Evolutionary conservation across 306 rosid species (phyloP), one percentile per base, ranked within the genome.

Genomic region (Astragalus membranaceus): DNA sequence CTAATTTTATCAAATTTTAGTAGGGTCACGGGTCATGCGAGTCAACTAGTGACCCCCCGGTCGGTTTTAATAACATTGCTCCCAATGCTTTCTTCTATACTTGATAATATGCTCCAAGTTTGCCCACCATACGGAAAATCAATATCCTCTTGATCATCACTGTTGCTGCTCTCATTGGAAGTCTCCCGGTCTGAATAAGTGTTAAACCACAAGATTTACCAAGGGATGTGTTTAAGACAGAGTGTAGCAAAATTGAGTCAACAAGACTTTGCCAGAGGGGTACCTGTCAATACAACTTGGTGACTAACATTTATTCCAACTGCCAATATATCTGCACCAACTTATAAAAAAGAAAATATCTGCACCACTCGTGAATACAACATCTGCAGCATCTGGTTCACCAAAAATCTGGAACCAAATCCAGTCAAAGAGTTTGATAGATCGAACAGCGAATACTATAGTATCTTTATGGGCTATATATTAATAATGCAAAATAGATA

Each of bases 311-410:
- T 93, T 78, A 93, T 76, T 60, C 98, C 98, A 43, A 93, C 85
- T 46, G 86, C 94, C 59, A 88, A 67, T 15, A 90, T 43, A 79
- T 93, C 86, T 58, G 97, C n/a, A n/a, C n/a, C n/a, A n/a, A n/a
- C n/a, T n/a, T n/a, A n/a, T n/a, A n/a, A n/a, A n/a, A n/a, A n/a
- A n/a, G n/a, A n/a, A n/a, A n/a, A n/a, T n/a, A n/a, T n/a, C n/a
- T n/a, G n/a, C 98, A 8, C 97, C 96, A 44, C 94, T 78, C 33
- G 90, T 90, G 56, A 88, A 93, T 64, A 90, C 97, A 54, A 87
- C 83, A 79, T 93, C 97, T 59, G 98, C 97, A 79, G 98, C 97
- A 54, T 90, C 96, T 20, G 98, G 97, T 74, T 93, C 98, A 57
- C 98, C 97, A 78, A 84, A 90, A 67, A 87, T 86, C 98, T 93